These are phyloP conservation scores for Tuctoria greenei DNA, from an alignment of 176 grass and related monocot genomes.

Conservation along the genomic window DNA sequence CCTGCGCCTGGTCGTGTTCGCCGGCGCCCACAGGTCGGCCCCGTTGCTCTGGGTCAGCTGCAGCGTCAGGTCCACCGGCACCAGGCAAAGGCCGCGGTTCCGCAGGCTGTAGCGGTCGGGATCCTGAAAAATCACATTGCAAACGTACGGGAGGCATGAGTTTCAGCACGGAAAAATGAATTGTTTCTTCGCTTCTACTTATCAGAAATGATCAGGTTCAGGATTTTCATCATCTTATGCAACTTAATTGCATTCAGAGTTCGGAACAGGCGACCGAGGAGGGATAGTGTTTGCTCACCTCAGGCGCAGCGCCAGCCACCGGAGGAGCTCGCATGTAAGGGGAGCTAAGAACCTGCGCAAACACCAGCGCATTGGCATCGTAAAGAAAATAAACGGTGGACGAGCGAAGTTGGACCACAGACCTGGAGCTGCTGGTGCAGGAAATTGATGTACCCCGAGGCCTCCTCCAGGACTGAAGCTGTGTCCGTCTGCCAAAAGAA, in stretches of 20 bases:
- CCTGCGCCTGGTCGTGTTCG: conserved; percentile 53
- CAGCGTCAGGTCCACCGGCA: conserved; percentile 64
- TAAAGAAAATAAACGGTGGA: not conserved
- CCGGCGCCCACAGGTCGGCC: conserved; percentile 98
- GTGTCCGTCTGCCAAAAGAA: conserved; percentile 76
- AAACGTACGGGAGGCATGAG: not conserved
- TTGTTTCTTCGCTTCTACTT: not conserved
- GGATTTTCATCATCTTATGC: not conserved
- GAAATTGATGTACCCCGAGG: conserved; percentile 89
- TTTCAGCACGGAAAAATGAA: not conserved
- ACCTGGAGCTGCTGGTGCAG: conserved; percentile 96
- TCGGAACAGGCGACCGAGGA: not conserved
- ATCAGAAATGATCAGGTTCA: not conserved
- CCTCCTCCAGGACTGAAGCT: conserved; percentile 88
- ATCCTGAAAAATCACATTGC: conserved; percentile 46
- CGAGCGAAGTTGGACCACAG: not conserved
- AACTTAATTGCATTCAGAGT: not conserved
- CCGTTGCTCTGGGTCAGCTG: conserved; percentile 87
- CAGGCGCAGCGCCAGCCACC: conserved; percentile 28
- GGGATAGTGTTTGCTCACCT: conserved; percentile 48
- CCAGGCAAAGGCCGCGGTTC: conserved; percentile 85
- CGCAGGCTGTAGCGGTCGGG: conserved; percentile 66
- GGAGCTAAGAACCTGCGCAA: conserved; percentile 73
- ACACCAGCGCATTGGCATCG: not conserved
- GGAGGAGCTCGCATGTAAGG: conserved; percentile 65